phyloP scores from a whole-genome alignment of 805 yeast species.

The Candida loeiensis region DNA sequence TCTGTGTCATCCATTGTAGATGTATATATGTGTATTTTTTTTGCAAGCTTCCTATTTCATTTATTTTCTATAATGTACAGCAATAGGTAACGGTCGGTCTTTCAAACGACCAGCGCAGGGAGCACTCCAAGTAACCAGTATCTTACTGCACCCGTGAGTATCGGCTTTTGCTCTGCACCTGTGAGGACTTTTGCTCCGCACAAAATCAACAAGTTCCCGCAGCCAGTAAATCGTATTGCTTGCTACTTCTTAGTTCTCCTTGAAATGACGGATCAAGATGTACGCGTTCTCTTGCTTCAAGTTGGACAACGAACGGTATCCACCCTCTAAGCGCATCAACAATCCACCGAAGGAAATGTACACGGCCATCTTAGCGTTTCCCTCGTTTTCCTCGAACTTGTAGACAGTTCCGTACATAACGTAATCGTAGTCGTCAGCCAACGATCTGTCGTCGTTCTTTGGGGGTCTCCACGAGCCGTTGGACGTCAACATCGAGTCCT shows the following conservation, averaged over 20 bases:
- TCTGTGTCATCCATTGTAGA: constrained; percentile 23
- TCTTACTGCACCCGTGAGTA: no score
- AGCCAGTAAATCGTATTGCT: no score
- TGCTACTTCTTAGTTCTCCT: constrained; percentile 30
- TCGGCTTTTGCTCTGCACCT: no score
- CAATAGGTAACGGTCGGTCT: no score
- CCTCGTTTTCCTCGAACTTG: constrained; percentile 82
- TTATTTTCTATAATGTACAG: constrained; percentile 4
- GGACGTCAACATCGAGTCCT: constrained; percentile 41
- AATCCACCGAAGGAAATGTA: constrained; percentile 96
- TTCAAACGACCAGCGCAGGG: no score
- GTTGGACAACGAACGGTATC: constrained; percentile 80
- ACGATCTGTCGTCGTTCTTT: constrained; percentile 72
- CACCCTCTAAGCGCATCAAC: constrained; percentile 90
- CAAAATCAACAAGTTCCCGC: no score
- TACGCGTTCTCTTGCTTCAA: constrained; percentile 94
- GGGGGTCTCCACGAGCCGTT: constrained; percentile 82
- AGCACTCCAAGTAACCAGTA: no score
- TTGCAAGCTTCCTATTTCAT: background rate
- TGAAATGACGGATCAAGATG: constrained; percentile 75
- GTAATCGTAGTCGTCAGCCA: constrained; percentile 96
- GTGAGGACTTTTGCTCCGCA: no score
- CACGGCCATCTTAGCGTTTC: constrained; percentile 71
- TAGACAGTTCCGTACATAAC: constrained; percentile 98
- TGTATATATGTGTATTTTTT: constrained; percentile 1